phyloP scores from a whole-genome alignment of 2,329 filamentous ascomycete genomes.

The Phialophora macrospora region DNA sequence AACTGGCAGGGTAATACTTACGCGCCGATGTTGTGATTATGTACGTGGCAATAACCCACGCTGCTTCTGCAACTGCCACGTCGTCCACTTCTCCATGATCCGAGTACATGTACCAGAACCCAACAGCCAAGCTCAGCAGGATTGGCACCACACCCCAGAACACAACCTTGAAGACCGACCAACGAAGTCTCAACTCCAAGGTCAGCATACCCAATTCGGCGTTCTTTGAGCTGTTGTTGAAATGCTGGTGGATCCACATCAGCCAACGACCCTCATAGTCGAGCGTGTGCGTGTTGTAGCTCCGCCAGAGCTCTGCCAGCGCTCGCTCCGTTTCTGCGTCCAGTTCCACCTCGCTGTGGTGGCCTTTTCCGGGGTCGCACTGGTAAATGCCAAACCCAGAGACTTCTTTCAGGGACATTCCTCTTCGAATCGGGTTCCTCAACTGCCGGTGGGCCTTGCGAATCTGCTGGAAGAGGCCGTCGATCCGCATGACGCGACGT shows the following conservation, averaged over 20 bases:
- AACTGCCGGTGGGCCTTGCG: conserved; percentile 23
- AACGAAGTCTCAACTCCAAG: conserved; percentile 21
- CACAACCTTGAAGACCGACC: conserved; percentile 26
- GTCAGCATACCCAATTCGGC: conserved; percentile 20
- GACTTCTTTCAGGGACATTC: conserved; percentile 22
- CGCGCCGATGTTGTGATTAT: conserved; percentile 25
- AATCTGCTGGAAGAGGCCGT: conserved; percentile 28
- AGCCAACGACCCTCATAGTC: conserved; percentile 29
- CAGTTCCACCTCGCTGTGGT: conserved; percentile 24
- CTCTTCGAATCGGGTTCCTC: conserved; percentile 21
- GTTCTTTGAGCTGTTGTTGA: conserved; percentile 28
- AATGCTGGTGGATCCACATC: conserved; percentile 28
- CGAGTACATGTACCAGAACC: conserved; percentile 28
- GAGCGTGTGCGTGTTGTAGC: conserved; percentile 20
- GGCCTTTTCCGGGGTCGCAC: conserved; percentile 24
- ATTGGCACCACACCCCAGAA: conserved; percentile 25
- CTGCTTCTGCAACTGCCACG: conserved; percentile 24
- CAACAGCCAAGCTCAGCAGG: conserved; percentile 23
- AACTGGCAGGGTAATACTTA: conserved; percentile 10
- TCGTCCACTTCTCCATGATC: conserved; percentile 28
- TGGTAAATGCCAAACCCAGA: conserved; percentile 26
- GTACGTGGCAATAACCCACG: conserved; percentile 27
- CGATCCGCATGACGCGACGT: conserved; percentile 16
- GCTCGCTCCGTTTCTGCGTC: conserved; percentile 20
- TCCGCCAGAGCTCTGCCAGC: conserved; percentile 26